Evolutionary conservation across 345 rosid genomes (phyloP).

Genomic region (Linum lewisii): DNA sequence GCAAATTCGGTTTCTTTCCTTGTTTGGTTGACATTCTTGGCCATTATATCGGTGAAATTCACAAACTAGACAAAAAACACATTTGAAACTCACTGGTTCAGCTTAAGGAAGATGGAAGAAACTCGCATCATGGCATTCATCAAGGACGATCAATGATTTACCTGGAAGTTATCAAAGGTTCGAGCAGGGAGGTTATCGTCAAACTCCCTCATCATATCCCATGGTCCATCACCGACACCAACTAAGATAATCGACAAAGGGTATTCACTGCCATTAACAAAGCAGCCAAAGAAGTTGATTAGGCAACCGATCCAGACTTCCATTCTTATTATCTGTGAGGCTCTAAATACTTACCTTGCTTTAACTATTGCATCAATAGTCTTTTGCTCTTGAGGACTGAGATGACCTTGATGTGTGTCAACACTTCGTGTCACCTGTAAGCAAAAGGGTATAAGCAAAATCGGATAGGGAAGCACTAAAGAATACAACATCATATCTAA

Average conservation of each 20-base stretch:
- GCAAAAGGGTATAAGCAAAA: neutral
- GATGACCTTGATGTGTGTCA: constrained; percentile 54
- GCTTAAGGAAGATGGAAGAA: neutral
- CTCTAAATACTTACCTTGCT: constrained; percentile 36
- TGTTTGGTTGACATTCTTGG: neutral
- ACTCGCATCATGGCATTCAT: neutral
- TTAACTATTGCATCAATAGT: constrained; percentile 86
- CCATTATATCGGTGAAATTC: constrained; percentile 5
- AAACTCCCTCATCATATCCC: constrained; percentile 8
- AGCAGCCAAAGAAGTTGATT: too few relatives aligned
- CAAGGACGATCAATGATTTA: neutral
- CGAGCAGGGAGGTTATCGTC: constrained; percentile 6
- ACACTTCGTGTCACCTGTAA: constrained; percentile 81
- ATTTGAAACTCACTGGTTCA: constrained; percentile 2
- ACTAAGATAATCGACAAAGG: constrained; percentile 6
- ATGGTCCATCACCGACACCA: constrained; percentile 9
- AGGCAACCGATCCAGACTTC: neutral
- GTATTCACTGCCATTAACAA: neutral
- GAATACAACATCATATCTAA: neutral
- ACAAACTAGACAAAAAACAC: constrained; percentile 6
- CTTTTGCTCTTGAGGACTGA: constrained; percentile 91
- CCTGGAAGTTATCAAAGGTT: constrained; percentile 6
- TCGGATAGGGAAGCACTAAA: neutral
- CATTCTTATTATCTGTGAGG: neutral
- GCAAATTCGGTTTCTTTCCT: constrained; percentile 7